phyloP scores from a whole-genome alignment of 306 rosid genomes.

The Trifolium pratense region DNA sequence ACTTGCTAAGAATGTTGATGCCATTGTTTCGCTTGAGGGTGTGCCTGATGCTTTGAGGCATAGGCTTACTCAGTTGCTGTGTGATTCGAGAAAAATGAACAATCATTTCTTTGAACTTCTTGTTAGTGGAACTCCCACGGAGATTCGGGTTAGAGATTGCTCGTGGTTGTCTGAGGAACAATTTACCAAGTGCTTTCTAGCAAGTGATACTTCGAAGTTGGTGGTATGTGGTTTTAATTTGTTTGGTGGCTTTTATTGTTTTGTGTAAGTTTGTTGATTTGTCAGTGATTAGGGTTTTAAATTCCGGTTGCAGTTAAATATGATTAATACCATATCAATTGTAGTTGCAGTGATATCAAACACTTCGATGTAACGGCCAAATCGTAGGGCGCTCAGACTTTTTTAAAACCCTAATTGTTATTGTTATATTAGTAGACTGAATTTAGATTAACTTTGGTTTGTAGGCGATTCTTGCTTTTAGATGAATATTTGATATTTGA shows the following conservation, averaged over 20 bases:
- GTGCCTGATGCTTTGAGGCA: slow-evolving; percentile 75
- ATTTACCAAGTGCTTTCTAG: slow-evolving; percentile 54
- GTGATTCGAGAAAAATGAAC: slow-evolving; percentile 76
- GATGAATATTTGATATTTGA: no score
- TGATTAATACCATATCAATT: neutral
- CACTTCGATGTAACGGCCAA: no score
- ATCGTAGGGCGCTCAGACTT: neutral
- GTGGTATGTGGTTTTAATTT: slow-evolving; percentile 46
- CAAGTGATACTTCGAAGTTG: slow-evolving; percentile 60
- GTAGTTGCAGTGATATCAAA: neutral
- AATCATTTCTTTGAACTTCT: slow-evolving; percentile 59
- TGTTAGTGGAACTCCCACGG: slow-evolving; percentile 70
- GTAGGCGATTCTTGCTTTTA: no score
- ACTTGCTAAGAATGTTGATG: slow-evolving; percentile 71
- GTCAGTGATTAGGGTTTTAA: neutral
- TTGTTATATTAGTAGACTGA: neutral
- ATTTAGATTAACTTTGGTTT: no score
- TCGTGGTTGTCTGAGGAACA: slow-evolving; percentile 87
- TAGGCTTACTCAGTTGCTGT: slow-evolving; percentile 65
- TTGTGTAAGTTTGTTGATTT: neutral
- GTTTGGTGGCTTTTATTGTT: slow-evolving; percentile 8
- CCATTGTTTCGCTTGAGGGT: slow-evolving; percentile 72
- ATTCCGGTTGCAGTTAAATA: neutral
- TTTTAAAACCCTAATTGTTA: neutral
- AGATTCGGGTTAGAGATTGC: slow-evolving; percentile 78